Evolutionary conservation across 1,284 basidiomycete genomes (phyloP), one percentile per base, ranked within the genome.

Genomic region (Trametes sp.): DNA sequence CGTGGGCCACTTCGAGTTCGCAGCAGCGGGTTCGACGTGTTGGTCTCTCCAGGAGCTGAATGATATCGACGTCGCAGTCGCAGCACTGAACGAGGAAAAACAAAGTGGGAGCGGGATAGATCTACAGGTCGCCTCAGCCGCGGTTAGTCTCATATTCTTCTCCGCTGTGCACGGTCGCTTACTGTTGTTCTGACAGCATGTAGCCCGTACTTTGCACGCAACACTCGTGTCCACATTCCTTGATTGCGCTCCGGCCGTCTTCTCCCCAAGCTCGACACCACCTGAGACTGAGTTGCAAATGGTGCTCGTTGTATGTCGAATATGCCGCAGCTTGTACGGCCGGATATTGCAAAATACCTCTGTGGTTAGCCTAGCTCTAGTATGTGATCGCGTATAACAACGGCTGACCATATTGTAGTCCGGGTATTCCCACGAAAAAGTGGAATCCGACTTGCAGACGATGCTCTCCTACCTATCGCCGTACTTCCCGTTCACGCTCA

Each of bases 221-320:
- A 89, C 89, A 3, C 78, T 98, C 6, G 80, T 93, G 1, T 88
- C 93, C 7, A 90, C 91, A 0, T 94, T 95, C 74, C 83, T 98
- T 24, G 95, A 98, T 74, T 86, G 87, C 64, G 93, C 94, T 1
- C 93, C 96, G 1, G 74, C 84, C 10, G 92, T 92, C 2, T 95
- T 96, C 75, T 84, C 87, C 9, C 89, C 89, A 0, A 82, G 82
- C 62, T 76, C 77, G 24, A 79, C 73, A 29, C 82, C 85, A 2
- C 76, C 85, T 10, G 87, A 88, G 61, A 81, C 81, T 0, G 87
- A 94, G 61, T 74, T 90, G 13, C 83, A 86, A 52, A 82, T 92
- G 50, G 82, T 96, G 21, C 66, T 83, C 9, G 83, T 86, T 0
- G 83, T 90, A 7, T 81, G 83, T 33, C 82, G 85, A 55, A 87